Base-by-base conservation (phyloP, 2,329 filamentous ascomycete species). In the Bertia moriformis region DNA sequence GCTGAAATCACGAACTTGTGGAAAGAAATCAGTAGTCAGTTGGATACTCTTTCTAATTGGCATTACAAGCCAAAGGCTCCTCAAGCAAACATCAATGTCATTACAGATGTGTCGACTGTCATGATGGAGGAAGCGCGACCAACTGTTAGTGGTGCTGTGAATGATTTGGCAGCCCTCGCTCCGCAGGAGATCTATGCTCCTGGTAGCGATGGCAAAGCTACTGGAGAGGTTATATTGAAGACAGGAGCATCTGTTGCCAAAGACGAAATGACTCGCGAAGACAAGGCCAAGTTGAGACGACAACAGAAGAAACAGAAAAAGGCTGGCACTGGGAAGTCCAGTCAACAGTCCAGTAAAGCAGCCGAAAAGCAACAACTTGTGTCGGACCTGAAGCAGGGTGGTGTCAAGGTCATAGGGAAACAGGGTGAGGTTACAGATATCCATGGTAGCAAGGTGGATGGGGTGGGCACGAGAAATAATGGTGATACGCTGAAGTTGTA, bases 71-170 rank as follows among this genome's bases (percentile, higher is more conserved):
- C 75, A 15, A 74, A 73, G 52, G 62, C 66, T 2, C 62, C 69
- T 3, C 64, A 69, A 24, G 61, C 69, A 4, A 68, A 63, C 45
- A 67, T 80, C 40, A 75, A 73, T 44, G 71, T 78, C 39, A 64
- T 78, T 32, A 66, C 71, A 19, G 73, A 79, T 51, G 73, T 71
- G 3, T 70, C 75, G n/a, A 69, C 69, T 3, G 71, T 80, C 45
- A 65, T 63, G 41, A 76, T 79, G 68, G 75, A 80, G 56, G 75
- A 80, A 45, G 75, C 73, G 1, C 63, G 73, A 30, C 75, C 75
- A 14, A 56, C 54, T 14, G 46, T 59, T 15, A 52, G 49, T 19
- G 57, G 55, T 24, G 56, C 54, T 15, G 46, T 59, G 17, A 52
- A 49, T 19, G 58, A 55, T 22, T 17, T 18, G 7, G 70, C 65